Evolutionary conservation across 371 early-diverging fungal species (phyloP).

Genomic region (Mucor racemosus): DNA sequence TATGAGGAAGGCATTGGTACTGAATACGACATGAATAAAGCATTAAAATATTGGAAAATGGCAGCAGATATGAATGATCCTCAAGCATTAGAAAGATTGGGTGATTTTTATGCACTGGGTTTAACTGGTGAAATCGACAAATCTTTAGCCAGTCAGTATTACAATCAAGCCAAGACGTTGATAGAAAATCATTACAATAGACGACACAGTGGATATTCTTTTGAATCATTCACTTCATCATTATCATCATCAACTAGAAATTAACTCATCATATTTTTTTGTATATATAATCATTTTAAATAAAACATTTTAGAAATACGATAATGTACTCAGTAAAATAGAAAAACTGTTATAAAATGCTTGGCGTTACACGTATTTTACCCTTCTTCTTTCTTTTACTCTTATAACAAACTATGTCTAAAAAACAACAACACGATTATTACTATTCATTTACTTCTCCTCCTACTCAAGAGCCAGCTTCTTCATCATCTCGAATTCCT

Average conservation of each 20-base stretch:
- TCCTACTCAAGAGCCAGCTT: conserved; percentile 6
- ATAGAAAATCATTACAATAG: neutral
- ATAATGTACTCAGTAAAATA: neutral
- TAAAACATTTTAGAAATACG: neutral
- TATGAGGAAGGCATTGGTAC: conserved; percentile 31
- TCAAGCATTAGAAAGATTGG: conserved; percentile 28
- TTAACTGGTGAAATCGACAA: conserved; percentile 22
- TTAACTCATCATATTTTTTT: neutral
- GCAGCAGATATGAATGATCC: conserved; percentile 35
- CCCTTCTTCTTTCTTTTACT: neutral
- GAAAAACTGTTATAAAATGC: conserved; percentile 5
- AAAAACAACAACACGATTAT: conserved; percentile 32
- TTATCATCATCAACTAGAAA: neutral
- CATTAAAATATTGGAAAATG: conserved; percentile 35
- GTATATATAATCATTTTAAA: neutral
- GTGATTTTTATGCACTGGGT: conserved; percentile 34
- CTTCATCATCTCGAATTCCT: neutral
- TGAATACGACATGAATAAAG: conserved; percentile 24
- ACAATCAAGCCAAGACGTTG: conserved; percentile 3
- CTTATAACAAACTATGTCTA: conserved; percentile 27
- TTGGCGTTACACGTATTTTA: neutral
- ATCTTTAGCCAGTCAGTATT: conserved; percentile 15
- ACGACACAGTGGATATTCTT: neutral
- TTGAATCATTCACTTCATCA: conserved; percentile 2
- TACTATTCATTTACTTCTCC: conserved; percentile 37